Base-by-base conservation (phyloP, 371 early-diverging fungal species). In the Dichotomocladium elegans region DNA sequence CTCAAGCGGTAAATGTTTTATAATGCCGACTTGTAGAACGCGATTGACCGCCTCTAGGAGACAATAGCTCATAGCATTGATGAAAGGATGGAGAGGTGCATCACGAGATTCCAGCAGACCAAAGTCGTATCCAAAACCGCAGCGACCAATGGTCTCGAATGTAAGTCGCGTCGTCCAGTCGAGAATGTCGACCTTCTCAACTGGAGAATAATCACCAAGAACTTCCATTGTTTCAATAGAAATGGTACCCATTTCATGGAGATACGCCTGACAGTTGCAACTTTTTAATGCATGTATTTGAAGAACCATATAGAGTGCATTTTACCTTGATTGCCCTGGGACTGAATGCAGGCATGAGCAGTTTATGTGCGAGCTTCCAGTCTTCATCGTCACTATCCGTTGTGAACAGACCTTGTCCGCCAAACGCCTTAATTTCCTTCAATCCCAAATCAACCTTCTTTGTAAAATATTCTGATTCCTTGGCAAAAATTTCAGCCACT, bases 81-180 rank as follows among this genome's bases (percentile, higher is more conserved):
- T 74, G 40, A 80, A 74, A 3, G 70, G 67, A 45, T 80, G 72
- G 4, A 47, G 53, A 7, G 63, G 60, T 40, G 70, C 64, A 26
- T 79, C 65, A 1, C 59, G 60, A 2, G 37, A 42, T 12, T 75
- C 63, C 1, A 84, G 59, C 15, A 84, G 50, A 21, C 73, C 58
- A 47, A 81, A 78, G n/a, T 76, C 70, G 47, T 77, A 84, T 3
- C 81, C 82, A 43, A 84, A 84, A n/a, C 85, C 85, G 19, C 70
- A 61, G 14, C 65, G 63, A 22, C 75, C 79, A 46, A 81, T 79
- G 1, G 77, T 74, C 46, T 79, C 75, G 41, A 78, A 67, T 3
- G 81, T 76, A 12, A 82, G 46, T 22, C 77, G 72, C 12, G 81
- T 84, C 10, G 76, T 80, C 80, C 82, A 82, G 8, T 72, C 61